Evolutionary conservation across 2,329 filamentous ascomycete genomes (phyloP).

Genomic region (Paracorniculantispora psalliotae): DNA sequence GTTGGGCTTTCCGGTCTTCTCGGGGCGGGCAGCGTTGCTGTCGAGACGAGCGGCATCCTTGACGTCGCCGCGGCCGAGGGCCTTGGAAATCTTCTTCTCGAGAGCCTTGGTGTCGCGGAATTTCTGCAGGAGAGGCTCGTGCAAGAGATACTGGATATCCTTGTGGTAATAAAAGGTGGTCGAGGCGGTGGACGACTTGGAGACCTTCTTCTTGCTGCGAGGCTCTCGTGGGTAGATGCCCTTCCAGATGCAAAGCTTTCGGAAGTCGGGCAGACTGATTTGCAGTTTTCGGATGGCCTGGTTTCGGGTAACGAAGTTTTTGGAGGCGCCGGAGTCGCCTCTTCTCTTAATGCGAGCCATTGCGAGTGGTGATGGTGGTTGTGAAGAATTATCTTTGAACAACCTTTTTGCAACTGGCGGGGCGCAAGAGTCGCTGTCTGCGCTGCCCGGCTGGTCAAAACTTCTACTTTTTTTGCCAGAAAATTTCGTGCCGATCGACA

Average conservation of each 20-base stretch:
- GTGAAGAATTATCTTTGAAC: constrained; percentile 10
- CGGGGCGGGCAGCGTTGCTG: constrained; percentile 76
- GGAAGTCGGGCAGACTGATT: constrained; percentile 93
- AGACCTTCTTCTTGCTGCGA: constrained; percentile 93
- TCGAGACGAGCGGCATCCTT: constrained; percentile 84
- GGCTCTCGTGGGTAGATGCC: constrained; percentile 98
- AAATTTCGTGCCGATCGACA: constrained; percentile 10
- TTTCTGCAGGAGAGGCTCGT: constrained; percentile 89
- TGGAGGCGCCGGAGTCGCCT: constrained; percentile 85
- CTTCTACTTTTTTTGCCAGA: constrained; percentile 18
- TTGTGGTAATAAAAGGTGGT: constrained; percentile 92
- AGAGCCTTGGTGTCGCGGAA: constrained; percentile 96
- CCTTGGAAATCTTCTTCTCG: constrained; percentile 94
- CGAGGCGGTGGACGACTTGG: constrained; percentile 80
- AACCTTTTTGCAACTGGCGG: constrained; percentile 23
- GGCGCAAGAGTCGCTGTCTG: constrained; percentile 23
- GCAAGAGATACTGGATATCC: constrained; percentile 96
- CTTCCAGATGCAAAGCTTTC: constrained; percentile 98
- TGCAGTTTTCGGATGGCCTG: constrained; percentile 97
- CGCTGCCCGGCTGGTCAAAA: constrained; percentile 9
- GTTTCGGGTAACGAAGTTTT: constrained; percentile 97
- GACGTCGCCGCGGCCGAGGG: constrained; percentile 86
- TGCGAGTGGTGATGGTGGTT: constrained; percentile 13
- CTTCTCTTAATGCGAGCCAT: constrained; percentile 88
- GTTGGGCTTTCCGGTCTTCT: constrained; percentile 84